Evolutionary conservation across 106 monocot species (phyloP), one percentile per base, ranked within the genome.

Genomic region (Dendrobium huoshanense): DNA sequence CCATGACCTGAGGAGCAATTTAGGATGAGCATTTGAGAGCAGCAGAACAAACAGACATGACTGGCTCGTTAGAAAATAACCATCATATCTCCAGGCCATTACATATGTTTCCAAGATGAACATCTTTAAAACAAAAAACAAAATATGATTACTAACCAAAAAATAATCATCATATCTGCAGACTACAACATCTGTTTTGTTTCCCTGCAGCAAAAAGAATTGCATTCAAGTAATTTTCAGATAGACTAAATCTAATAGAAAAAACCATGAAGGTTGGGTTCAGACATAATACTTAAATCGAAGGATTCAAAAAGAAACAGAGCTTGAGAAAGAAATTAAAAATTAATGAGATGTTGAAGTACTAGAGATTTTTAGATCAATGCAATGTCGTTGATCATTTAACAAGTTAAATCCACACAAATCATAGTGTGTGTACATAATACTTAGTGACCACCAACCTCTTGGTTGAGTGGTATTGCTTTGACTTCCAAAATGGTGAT

Each of bases 111-210:
- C 31, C 22, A 74, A 37, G 40, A 47, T 76, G 18, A 80, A 45
- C 19, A 79, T 17, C 42, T 4, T 19, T 41, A 37, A 49, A n/a
- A 79, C 7, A 41, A 19, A 58, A 55, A 31, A 19, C 25, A 65
- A 20, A 78, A 41, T 31, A 13, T 54, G 7, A 29, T 75, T 11
- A 84, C 87, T 88, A n/a, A 96, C 93, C 91, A 96, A 77, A 74
- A 96, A 81, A 77, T 82, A 80, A 72, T 96, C 88, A 43, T 91
- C 91, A 73, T 94, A 93, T 67, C 83, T 88, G 92, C 88, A 90
- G 67, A 94, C 85, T 20, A 92, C 79, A 58, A 93, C 87, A 82
- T 93, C 93, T 20, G 96, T 96, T 68, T 87, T 91, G 72, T 85
- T 91, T 73, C 94, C 96, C 96, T 93, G 75, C 74, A 83, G 80